Conservation (phyloP, 108 stramenopile species). For the Licmophora abbreviata region DNA sequence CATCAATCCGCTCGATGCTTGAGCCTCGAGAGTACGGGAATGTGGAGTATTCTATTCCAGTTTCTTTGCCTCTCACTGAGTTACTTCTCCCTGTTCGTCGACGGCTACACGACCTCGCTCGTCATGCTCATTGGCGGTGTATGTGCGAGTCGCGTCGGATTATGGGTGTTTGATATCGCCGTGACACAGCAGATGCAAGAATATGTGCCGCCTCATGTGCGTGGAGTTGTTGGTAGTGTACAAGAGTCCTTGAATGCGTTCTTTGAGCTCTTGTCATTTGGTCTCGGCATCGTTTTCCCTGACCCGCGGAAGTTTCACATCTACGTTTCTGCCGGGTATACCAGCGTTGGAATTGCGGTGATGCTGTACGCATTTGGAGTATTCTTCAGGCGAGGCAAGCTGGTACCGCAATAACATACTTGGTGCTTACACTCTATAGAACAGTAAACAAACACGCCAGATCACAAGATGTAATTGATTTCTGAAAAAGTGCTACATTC, state of each 20-base stretch:
- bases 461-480: no score
- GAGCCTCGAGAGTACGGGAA: conserved; percentile 29
- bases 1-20: conserved; percentile 14
- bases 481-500: conserved; percentile 26
- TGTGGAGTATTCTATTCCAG: conserved; percentile 47
- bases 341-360: conserved; percentile 32
- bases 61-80: conserved; percentile 28
- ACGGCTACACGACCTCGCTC: conserved; percentile 8
- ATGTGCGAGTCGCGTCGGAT: conserved; percentile 45
- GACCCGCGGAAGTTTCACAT: conserved; percentile 38
- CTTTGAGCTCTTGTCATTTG: conserved; percentile 39
- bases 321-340: conserved; percentile 30
- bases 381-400: conserved; percentile 5
- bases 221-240: conserved; percentile 54
- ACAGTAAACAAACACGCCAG: no score
- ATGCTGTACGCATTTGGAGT: conserved; percentile 25
- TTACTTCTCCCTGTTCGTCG: conserved; percentile 14
- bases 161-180: conserved; percentile 67
- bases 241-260: conserved; percentile 50
- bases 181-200: conserved; percentile 64
- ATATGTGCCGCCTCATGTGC: conserved; percentile 26
- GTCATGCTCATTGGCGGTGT: conserved; percentile 46
- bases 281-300: conserved; percentile 39
- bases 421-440: no score
- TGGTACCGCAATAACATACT: no score